Percentiles rank a stretch among this genome's conserved stretches.
Conservation (phyloP, 495 filamentous ascomycete species). For the Neurospora africana region DNA sequence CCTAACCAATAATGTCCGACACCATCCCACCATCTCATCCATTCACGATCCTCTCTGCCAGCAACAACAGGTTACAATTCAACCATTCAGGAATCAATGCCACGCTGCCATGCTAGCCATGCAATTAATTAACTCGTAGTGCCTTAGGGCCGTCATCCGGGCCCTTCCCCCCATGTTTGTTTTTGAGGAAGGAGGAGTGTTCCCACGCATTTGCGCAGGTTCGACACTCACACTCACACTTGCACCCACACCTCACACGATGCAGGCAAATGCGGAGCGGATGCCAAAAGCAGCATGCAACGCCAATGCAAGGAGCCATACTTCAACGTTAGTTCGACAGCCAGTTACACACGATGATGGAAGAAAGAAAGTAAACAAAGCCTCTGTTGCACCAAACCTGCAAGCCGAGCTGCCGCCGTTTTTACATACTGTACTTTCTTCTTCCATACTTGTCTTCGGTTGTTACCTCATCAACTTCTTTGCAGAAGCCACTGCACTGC, state of each 20-base stretch:
- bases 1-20: background rate
- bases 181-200: background rate
- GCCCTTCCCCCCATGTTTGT: background rate
- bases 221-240: background rate
- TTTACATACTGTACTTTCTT: background rate
- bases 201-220: background rate
- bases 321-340: background rate
- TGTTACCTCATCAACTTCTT: background rate
- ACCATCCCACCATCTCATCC: background rate
- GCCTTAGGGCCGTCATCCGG: background rate
- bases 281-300: background rate
- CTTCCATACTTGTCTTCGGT: background rate
- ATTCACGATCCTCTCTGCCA: background rate
- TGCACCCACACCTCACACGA: background rate
- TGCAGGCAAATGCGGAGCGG: background rate
- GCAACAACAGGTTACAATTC: background rate
- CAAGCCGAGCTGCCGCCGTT: background rate
- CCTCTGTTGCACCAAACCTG: background rate
- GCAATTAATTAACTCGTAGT: background rate
- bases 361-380: background rate
- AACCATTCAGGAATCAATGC: background rate
- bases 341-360: background rate
- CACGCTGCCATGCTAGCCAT: background rate
- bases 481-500: background rate
- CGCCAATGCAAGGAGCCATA: background rate